Percentiles rank a stretch among this genome's conserved stretches.
Evolutionary conservation across 768 basidiomycete species (phyloP).

Genomic region (Ramaria sp.): DNA sequence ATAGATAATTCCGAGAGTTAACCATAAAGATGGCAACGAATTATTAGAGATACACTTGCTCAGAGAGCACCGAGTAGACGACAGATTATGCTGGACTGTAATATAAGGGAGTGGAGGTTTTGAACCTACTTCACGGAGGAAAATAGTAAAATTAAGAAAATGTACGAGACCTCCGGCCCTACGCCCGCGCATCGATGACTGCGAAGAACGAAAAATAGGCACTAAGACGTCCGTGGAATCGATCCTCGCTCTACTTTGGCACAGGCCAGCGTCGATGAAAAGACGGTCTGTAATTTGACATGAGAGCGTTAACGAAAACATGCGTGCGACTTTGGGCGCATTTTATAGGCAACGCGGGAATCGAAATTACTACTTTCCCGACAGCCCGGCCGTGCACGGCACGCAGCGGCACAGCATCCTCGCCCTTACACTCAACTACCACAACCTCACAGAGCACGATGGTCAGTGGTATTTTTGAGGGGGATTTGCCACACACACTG

Average conservation of each 20-base stretch:
- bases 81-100: too few relatives aligned
- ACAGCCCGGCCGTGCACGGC: neutral
- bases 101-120: too few relatives aligned
- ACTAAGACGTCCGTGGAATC: constrained; percentile 4
- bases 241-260: constrained; percentile 7
- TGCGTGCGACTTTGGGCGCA: neutral
- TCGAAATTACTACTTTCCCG: neutral
- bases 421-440: neutral
- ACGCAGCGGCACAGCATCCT: neutral
- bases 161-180: constrained; percentile 7
- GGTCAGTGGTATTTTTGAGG: neutral
- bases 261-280: neutral
- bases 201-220: constrained; percentile 2
- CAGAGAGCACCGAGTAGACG: too few relatives aligned
- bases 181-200: neutral
- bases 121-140: too few relatives aligned
- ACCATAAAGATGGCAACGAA: too few relatives aligned
- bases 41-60: too few relatives aligned
- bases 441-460: neutral
- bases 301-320: constrained; percentile 5
- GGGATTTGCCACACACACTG: neutral
- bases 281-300: constrained; percentile 6
- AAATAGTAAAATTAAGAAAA: too few relatives aligned
- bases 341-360: neutral
- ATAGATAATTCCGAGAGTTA: too few relatives aligned